phyloP scores from a whole-genome alignment of 2,329 filamentous ascomycete genomes.

The Neophaeococcomyces mojaviensis region DNA sequence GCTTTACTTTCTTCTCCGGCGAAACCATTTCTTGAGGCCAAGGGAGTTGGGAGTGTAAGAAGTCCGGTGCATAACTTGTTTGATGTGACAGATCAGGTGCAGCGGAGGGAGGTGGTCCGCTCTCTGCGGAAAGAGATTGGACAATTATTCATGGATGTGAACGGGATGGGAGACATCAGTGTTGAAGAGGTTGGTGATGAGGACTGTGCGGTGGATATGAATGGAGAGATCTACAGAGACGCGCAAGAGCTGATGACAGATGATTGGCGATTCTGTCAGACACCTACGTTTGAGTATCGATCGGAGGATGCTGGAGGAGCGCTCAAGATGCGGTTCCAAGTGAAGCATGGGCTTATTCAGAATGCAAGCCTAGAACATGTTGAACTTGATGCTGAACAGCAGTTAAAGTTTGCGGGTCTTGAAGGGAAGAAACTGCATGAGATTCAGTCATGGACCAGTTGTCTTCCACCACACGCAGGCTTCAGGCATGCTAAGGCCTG shows the following conservation, averaged over 20 bases:
- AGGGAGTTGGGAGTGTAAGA: constrained; percentile 85
- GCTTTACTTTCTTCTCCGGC: constrained; percentile 70
- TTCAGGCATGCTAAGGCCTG: background rate
- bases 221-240: constrained; percentile 12
- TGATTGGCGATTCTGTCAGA: constrained; percentile 20
- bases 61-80: constrained; percentile 72
- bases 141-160: constrained; percentile 16
- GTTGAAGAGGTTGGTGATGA: constrained; percentile 11
- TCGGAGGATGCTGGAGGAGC: constrained; percentile 11
- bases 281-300: constrained; percentile 19
- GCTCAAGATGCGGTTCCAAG: constrained; percentile 13
- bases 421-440: constrained; percentile 7
- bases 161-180: constrained; percentile 12
- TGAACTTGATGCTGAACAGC: background rate
- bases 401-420: background rate
- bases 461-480: background rate
- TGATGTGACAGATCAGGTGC: constrained; percentile 20
- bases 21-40: constrained; percentile 65
- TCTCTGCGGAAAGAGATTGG: too few species aligned
- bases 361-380: background rate
- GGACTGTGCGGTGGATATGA: constrained; percentile 7
- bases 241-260: constrained; percentile 16
- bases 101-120: too few species aligned
- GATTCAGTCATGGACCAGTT: constrained; percentile 1
- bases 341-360: constrained; percentile 14